Evolutionary conservation across 495 filamentous ascomycete species (phyloP).

Genomic region (Aspergillus haitiensis): DNA sequence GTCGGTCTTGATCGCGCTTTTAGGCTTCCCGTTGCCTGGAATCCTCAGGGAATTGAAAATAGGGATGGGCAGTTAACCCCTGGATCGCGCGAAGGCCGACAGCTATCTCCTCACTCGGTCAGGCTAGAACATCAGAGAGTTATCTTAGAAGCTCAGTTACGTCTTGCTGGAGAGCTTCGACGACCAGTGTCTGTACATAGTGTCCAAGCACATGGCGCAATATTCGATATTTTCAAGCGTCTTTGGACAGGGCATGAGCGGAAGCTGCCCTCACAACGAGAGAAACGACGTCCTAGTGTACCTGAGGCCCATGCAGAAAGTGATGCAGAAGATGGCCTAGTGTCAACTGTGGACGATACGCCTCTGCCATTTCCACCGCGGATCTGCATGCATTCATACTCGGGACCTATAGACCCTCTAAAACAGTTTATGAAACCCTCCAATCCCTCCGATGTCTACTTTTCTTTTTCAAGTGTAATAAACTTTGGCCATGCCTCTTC

Average conservation of each 20-base stretch:
- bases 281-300: slow-evolving; percentile 48
- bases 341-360: slow-evolving; percentile 29
- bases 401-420: slow-evolving; percentile 71
- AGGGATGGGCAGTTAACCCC: slow-evolving; percentile 64
- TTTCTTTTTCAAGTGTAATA: slow-evolving; percentile 83
- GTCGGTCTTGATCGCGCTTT: slow-evolving; percentile 86
- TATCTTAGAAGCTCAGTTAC: slow-evolving; percentile 78
- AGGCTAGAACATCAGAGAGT: slow-evolving; percentile 73
- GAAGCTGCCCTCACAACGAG: slow-evolving; percentile 61
- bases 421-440: slow-evolving; percentile 74
- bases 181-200: slow-evolving; percentile 86
- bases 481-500: slow-evolving; percentile 66
- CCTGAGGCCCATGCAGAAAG: slow-evolving; percentile 32
- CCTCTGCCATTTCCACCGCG: slow-evolving; percentile 77
- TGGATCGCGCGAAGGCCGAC: slow-evolving; percentile 77
- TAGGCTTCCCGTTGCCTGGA: slow-evolving; percentile 70
- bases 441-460: slow-evolving; percentile 77
- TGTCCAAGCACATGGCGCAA: slow-evolving; percentile 81
- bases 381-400: slow-evolving; percentile 93
- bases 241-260: slow-evolving; percentile 85
- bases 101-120: slow-evolving; percentile 72
- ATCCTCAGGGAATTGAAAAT: slow-evolving; percentile 48
- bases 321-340: slow-evolving; percentile 35
- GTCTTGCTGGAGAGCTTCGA: slow-evolving; percentile 76
- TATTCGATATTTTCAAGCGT: slow-evolving; percentile 72